These are phyloP conservation scores for Delitschia confertaspora DNA, from an alignment of 495 filamentous ascomycete genomes.

Conservation along the genomic window DNA sequence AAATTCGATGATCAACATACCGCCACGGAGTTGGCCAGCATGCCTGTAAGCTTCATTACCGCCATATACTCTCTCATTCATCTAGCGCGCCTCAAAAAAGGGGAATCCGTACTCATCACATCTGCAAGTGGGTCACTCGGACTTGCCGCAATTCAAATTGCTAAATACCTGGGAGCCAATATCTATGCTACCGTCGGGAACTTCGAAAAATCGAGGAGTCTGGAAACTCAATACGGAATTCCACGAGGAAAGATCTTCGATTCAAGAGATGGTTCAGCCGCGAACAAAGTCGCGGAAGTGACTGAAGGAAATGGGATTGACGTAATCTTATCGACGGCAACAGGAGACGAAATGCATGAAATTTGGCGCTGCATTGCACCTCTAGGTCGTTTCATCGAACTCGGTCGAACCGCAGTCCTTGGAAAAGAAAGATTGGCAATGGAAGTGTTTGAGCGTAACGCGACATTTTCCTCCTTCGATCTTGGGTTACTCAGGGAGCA, in stretches of 20 bases:
- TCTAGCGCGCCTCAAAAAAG: slow-evolving; percentile 29
- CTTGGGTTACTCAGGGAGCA: background rate
- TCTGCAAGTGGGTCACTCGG: slow-evolving; percentile 20
- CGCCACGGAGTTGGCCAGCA: slow-evolving; percentile 45
- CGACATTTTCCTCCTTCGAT: slow-evolving; percentile 20
- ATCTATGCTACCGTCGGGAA: slow-evolving; percentile 14
- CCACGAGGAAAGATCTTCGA: slow-evolving; percentile 6
- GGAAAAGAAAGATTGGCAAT: background rate
- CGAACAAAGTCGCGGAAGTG: background rate
- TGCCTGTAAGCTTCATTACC: slow-evolving; percentile 50
- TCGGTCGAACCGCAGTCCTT: slow-evolving; percentile 13
- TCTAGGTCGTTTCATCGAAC: slow-evolving; percentile 16
- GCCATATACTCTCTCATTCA: slow-evolving; percentile 49
- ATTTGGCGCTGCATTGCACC: background rate
- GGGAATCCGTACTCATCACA: slow-evolving; percentile 28
- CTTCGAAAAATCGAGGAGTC: slow-evolving; percentile 1
- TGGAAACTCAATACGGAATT: background rate
- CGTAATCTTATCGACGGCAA: slow-evolving; percentile 10
- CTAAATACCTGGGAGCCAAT: slow-evolving; percentile 5
- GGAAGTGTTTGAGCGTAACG: slow-evolving; percentile 13
- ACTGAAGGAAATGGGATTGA: slow-evolving; percentile 13
- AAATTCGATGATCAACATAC: slow-evolving; percentile 41
- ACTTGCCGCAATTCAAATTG: slow-evolving; percentile 17
- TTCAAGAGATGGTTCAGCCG: background rate
- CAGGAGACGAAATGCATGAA: slow-evolving; percentile 9